Conservation (phyloP, 306 rosid genomes). For the Sophora flavescens region DNA sequence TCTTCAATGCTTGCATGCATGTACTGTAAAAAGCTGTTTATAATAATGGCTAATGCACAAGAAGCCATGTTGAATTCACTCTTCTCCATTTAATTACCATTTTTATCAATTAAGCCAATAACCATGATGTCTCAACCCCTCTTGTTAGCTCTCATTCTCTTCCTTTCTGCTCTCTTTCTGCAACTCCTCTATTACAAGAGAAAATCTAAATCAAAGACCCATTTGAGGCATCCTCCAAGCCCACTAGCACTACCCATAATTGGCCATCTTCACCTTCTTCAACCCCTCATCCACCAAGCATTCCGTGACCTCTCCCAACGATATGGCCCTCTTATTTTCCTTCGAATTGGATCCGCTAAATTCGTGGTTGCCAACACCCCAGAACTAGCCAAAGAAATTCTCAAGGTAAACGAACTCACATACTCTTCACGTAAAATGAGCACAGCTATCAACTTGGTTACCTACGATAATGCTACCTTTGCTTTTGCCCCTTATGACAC, state of each 20-base stretch:
- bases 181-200: background rate
- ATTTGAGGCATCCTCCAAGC: conserved; percentile 50
- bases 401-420: conserved; percentile 51
- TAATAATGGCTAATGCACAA: no score
- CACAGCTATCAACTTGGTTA: conserved; percentile 41
- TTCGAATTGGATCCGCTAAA: conserved; percentile 45
- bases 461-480: conserved; percentile 52
- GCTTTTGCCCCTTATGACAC: conserved; percentile 58
- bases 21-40: no score
- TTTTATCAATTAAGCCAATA: background rate
- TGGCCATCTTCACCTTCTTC: conserved; percentile 55
- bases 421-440: conserved; percentile 39
- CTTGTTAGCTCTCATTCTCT: background rate
- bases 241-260: conserved; percentile 51
- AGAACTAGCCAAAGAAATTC: conserved; percentile 52
- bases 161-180: background rate
- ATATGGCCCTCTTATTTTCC: conserved; percentile 56
- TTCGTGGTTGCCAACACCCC: conserved; percentile 49
- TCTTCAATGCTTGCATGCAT: no score
- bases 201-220: background rate
- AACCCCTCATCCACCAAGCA: conserved; percentile 56
- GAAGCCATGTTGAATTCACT: background rate
- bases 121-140: conserved; percentile 30
- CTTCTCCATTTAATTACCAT: background rate
- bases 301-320: conserved; percentile 43